phyloP scores from a whole-genome alignment of 257 asterid genomes.

The Buddleja alternifolia region DNA sequence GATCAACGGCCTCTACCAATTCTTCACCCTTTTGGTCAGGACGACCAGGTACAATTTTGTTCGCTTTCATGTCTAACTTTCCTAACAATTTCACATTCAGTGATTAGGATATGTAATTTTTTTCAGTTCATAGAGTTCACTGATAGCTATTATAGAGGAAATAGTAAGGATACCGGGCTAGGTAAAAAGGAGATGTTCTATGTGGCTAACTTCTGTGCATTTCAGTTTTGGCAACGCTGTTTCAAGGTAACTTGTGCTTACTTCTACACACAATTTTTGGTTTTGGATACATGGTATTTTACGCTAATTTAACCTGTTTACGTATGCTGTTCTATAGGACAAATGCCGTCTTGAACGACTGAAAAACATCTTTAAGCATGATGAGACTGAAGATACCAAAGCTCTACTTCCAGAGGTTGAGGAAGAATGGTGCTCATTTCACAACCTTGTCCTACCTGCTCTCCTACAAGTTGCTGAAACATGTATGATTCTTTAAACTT shows the following conservation, averaged over 20 bases:
- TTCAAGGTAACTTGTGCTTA: slow-evolving; percentile 59
- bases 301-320: slow-evolving; percentile 24
- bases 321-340: slow-evolving; percentile 57
- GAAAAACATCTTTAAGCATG: slow-evolving; percentile 48
- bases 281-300: slow-evolving; percentile 18
- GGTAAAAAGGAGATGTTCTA: slow-evolving; percentile 74
- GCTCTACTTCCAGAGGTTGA: slow-evolving; percentile 45
- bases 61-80: slow-evolving; percentile 19
- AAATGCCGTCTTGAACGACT: slow-evolving; percentile 61
- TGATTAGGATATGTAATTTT: slow-evolving; percentile 34
- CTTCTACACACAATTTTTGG: slow-evolving; percentile 16
- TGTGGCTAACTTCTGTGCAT: slow-evolving; percentile 79
- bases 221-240: slow-evolving; percentile 87
- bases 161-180: slow-evolving; percentile 49
- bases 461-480: slow-evolving; percentile 73
- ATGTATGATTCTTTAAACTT: slow-evolving; percentile 51
- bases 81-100: slow-evolving; percentile 18
- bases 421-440: slow-evolving; percentile 92
- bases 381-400: slow-evolving; percentile 39
- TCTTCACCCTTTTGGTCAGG: slow-evolving; percentile 83
- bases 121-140: slow-evolving; percentile 58
- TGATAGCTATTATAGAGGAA: slow-evolving; percentile 54
- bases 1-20: slow-evolving; percentile 88
- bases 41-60: slow-evolving; percentile 55
- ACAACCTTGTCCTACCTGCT: slow-evolving; percentile 80